Conservation (phyloP, 495 filamentous ascomycete species). For the Penicillium angulare region DNA sequence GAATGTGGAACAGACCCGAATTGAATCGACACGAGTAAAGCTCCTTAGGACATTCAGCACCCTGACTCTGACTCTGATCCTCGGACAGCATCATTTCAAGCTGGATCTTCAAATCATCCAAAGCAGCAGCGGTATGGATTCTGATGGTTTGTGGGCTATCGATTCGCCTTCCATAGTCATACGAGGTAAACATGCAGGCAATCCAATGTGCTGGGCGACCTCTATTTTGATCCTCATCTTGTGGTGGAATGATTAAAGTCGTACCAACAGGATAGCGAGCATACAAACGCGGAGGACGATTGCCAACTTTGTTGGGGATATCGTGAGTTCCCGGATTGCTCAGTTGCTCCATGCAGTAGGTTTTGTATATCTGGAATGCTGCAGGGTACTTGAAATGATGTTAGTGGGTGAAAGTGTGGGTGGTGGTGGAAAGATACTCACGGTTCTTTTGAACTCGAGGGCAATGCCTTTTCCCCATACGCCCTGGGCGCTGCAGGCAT, state of each 20-base stretch:
- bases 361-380: conserved; percentile 35
- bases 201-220: conserved; percentile 38
- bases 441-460: conserved; percentile 29
- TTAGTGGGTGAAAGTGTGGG: neutral
- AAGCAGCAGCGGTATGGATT: conserved; percentile 36
- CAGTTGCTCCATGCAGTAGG: conserved; percentile 26
- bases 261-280: conserved; percentile 31
- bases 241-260: conserved; percentile 45
- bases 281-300: neutral
- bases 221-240: conserved; percentile 18
- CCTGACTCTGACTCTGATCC: no score
- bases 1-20: conserved; percentile 4
- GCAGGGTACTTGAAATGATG: conserved; percentile 35
- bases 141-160: conserved; percentile 32
- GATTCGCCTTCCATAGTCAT: conserved; percentile 26
- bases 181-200: conserved; percentile 48
- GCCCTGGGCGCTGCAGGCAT: conserved; percentile 48
- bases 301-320: conserved; percentile 4
- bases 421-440: conserved; percentile 6
- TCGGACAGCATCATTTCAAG: conserved; percentile 12
- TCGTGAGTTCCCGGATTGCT: conserved; percentile 2
- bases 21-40: conserved; percentile 34
- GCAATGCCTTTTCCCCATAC: conserved; percentile 47
- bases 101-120: conserved; percentile 37
- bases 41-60: no score